phyloP scores from a whole-genome alignment of 345 rosid genomes.

The Melaleuca alternifolia region DNA sequence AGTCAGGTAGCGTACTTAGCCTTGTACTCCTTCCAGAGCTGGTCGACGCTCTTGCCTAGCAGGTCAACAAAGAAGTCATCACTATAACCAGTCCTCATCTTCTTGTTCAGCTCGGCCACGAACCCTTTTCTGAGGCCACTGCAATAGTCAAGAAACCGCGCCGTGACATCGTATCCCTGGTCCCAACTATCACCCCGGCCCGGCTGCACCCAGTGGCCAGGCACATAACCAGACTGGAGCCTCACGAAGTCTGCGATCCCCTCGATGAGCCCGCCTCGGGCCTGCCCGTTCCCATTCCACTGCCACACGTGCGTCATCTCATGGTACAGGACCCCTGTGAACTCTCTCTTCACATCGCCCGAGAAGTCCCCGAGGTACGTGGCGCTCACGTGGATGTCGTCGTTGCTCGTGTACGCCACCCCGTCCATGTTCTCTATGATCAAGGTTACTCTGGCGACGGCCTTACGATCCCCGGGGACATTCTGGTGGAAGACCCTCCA shows the following conservation, averaged over 20 bases:
- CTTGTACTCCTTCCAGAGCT: constrained; percentile 63
- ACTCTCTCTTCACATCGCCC: constrained; percentile 31
- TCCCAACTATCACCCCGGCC: constrained; percentile 69
- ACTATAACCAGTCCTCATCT: constrained; percentile 47
- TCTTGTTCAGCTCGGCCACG: constrained; percentile 56
- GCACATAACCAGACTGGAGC: constrained; percentile 40
- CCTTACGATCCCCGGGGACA: constrained; percentile 9
- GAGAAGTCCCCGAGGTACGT: constrained; percentile 12
- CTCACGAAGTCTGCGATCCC: constrained; percentile 70
- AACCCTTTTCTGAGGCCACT: constrained; percentile 39
- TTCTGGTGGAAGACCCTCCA: constrained; percentile 25
- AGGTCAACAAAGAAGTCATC: constrained; percentile 36
- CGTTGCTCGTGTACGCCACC: constrained; percentile 6
- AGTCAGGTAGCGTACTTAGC: constrained; percentile 24
- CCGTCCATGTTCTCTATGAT: constrained; percentile 18
- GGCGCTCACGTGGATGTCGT: constrained; percentile 27
- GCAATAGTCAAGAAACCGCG: constrained; percentile 58
- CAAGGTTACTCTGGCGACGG: constrained; percentile 6
- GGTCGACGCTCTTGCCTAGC: constrained; percentile 47
- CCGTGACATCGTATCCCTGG: constrained; percentile 64
- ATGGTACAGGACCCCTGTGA: constrained; percentile 50
- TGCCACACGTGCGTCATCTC: constrained; percentile 62
- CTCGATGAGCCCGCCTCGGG: constrained; percentile 42
- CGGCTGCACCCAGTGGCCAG: constrained; percentile 49
- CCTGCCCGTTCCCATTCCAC: constrained; percentile 39